phyloP scores from a whole-genome alignment of 140 eudicot species.

The Anethum foeniculum region DNA sequence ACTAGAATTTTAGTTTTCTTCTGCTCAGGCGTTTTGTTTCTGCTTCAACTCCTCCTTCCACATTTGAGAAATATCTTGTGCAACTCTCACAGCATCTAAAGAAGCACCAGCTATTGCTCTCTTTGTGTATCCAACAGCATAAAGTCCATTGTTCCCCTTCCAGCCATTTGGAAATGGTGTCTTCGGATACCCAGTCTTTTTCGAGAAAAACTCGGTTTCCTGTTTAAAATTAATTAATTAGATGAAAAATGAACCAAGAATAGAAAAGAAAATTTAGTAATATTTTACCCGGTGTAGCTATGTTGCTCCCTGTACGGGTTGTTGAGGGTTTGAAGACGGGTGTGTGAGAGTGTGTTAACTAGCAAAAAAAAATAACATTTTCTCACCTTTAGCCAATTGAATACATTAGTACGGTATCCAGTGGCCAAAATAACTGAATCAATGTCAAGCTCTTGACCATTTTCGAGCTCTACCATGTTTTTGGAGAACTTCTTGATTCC shows the following conservation, averaged over 20 bases:
- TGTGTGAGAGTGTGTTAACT: too few species aligned
- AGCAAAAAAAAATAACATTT: not conserved
- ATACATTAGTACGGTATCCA: not conserved
- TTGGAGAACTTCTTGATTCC: not conserved
- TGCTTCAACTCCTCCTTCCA: constrained; percentile 19
- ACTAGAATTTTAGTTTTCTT: too few species aligned
- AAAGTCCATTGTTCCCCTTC: constrained; percentile 51
- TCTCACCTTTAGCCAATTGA: not conserved
- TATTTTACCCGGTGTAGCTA: too few species aligned
- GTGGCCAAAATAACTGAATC: not conserved
- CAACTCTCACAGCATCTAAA: constrained; percentile 37
- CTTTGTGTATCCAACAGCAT: constrained; percentile 45
- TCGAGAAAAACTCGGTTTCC: constrained; percentile 35
- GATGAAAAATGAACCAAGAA: too few species aligned
- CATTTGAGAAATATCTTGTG: constrained; percentile 29
- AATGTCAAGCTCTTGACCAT: not conserved
- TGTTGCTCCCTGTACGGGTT: too few species aligned
- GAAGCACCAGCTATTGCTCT: constrained; percentile 44
- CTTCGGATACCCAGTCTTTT: constrained; percentile 39
- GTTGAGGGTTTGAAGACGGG: too few species aligned
- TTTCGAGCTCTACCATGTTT: not conserved
- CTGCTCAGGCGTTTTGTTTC: not conserved
- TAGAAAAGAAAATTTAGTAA: not conserved
- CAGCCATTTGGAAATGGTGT: constrained; percentile 43
- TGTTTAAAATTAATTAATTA: not conserved